A percentile compares a stretch with the other conserved stretches of the same genome.
These are phyloP conservation scores for Aspergillus sclerotiicarbonarius DNA, from an alignment of 495 filamentous ascomycete genomes.

Conservation along the genomic window DNA sequence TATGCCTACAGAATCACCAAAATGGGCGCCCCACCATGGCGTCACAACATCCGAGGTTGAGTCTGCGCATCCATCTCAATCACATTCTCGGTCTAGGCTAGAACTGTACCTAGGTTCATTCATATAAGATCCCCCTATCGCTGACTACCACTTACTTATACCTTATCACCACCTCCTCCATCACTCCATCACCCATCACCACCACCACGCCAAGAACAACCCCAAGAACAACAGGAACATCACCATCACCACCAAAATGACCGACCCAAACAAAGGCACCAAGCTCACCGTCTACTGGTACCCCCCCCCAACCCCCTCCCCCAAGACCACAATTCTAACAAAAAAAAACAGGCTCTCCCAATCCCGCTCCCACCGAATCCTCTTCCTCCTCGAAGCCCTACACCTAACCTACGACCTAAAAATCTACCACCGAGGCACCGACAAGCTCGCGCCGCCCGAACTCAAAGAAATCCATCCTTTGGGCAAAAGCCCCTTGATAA, in stretches of 20 bases:
- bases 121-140: not conserved
- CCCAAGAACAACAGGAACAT: not conserved
- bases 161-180: not conserved
- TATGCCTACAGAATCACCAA: not conserved
- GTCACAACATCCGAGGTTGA: constrained; percentile 10
- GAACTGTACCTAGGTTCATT: not conserved
- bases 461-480: constrained; percentile 78
- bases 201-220: not conserved
- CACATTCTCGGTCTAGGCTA: not conserved
- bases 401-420: constrained; percentile 74
- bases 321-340: too few relatives aligned
- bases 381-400: constrained; percentile 88
- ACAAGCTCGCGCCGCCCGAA: constrained; percentile 65
- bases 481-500: constrained; percentile 78
- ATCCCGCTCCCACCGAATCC: constrained; percentile 73
- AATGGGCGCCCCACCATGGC: constrained; percentile 1
- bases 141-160: not conserved
- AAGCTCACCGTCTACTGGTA: constrained; percentile 79
- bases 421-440: constrained; percentile 62
- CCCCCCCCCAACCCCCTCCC: constrained; percentile 8
- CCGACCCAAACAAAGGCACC: constrained; percentile 41
- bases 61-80: not conserved
- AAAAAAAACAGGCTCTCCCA: constrained; percentile 32
- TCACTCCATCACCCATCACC: not conserved
- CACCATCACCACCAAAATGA: constrained; percentile 19